Percentiles rank a stretch among this genome's conserved stretches.
These are phyloP conservation scores for Curvularia sp. DNA, from an alignment of 2,329 filamentous ascomycete genomes.

Conservation along the genomic window DNA sequence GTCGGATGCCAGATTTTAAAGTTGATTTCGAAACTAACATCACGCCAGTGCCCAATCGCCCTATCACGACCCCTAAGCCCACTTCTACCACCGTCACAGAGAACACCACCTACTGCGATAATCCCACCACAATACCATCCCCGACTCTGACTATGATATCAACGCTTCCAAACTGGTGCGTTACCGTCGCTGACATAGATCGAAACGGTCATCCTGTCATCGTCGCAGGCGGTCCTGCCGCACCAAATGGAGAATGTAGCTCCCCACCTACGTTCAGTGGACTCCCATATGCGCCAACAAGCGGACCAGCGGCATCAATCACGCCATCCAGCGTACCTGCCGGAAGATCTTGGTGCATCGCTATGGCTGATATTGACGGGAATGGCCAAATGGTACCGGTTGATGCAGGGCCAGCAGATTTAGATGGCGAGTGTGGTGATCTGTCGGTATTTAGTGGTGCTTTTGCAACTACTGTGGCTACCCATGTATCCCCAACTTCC, in stretches of 20 bases:
- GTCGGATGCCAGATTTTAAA: background rate
- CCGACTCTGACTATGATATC: background rate
- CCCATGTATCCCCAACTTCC: background rate
- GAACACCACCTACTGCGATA: conserved; percentile 1
- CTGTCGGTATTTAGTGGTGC: background rate
- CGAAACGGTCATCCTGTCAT: conserved; percentile 14
- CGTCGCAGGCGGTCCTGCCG: conserved; percentile 18
- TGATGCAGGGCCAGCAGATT: conserved; percentile 4
- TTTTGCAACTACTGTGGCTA: background rate
- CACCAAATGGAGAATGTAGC: conserved; percentile 18
- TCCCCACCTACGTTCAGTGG: conserved; percentile 15
- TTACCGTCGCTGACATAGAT: conserved; percentile 24
- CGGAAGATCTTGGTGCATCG: conserved; percentile 11
- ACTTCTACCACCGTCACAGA: background rate
- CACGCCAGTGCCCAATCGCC: background rate
- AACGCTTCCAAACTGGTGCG: conserved; percentile 13
- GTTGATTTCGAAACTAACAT: background rate
- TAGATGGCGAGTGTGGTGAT: background rate
- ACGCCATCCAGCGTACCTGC: background rate
- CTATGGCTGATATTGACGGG: conserved; percentile 14
- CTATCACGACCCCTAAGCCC: background rate
- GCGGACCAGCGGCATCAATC: no score
- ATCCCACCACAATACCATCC: background rate
- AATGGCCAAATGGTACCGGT: conserved; percentile 14
- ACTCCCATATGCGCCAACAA: conserved; percentile 12